These are phyloP conservation scores for Datura wrightii DNA, from an alignment of 257 asterid genomes.

Conservation along the genomic window DNA sequence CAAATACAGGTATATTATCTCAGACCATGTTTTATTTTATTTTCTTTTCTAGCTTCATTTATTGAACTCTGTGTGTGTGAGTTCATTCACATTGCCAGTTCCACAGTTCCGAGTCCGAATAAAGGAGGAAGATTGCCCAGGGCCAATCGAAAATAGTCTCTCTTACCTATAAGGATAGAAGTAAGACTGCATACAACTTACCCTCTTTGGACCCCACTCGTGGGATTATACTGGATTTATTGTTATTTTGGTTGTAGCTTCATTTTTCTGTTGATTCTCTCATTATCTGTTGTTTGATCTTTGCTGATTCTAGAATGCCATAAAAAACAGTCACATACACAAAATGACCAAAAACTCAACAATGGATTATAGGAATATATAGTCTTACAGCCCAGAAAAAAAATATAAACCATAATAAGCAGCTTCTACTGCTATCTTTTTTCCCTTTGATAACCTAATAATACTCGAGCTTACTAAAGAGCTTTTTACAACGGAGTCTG, in stretches of 20 bases:
- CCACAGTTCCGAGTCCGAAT: too few species aligned
- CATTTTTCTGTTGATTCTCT: not conserved
- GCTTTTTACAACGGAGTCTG: constrained; percentile 20
- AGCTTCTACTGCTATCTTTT: not conserved
- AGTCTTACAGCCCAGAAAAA: not conserved
- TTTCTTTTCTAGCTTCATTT: not conserved
- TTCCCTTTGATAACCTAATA: not conserved
- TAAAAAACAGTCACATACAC: not conserved
- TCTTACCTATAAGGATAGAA: not conserved
- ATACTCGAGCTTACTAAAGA: constrained; percentile 5
- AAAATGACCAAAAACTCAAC: not conserved
- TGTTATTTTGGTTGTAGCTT: too few species aligned
- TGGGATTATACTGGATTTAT: too few species aligned
- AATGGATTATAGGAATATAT: not conserved
- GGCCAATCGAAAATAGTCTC: too few species aligned
- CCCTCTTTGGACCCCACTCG: too few species aligned
- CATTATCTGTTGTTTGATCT: not conserved
- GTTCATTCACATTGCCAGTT: too few species aligned
- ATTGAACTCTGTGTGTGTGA: too few species aligned
- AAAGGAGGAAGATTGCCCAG: too few species aligned
- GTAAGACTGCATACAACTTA: not conserved
- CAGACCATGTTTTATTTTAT: not conserved
- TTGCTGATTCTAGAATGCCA: not conserved
- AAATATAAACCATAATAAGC: constrained; percentile 12
- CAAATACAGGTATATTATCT: not conserved